Evolutionary conservation across 1,139 yeast genomes (phyloP).

Genomic region (Candida frijolesensis): DNA sequence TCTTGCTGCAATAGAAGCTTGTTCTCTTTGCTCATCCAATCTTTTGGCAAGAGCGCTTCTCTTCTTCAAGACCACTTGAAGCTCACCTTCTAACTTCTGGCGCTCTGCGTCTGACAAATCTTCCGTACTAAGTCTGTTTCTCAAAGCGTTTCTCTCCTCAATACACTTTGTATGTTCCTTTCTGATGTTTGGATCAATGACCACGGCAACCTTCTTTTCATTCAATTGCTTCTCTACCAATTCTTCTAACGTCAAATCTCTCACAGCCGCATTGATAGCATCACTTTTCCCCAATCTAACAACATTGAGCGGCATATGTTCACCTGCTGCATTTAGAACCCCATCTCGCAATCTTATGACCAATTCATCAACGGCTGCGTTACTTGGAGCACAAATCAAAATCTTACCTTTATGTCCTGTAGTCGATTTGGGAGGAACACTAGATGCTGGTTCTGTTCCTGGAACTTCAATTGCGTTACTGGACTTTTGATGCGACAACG

Average conservation of each 20-base stretch:
- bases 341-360: conserved; percentile 85
- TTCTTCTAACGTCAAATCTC: conserved; percentile 85
- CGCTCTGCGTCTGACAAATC: conserved; percentile 42
- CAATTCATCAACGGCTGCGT: conserved; percentile 97
- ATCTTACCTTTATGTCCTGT: conserved; percentile 36
- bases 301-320: conserved; percentile 61
- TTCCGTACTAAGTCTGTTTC: conserved; percentile 35
- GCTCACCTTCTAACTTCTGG: conserved; percentile 43
- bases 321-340: conserved; percentile 60
- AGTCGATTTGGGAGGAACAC: conserved; percentile 12
- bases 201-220: conserved; percentile 32
- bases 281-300: conserved; percentile 94
- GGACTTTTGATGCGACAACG: conserved; percentile 40
- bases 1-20: conserved; percentile 65
- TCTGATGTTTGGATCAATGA: conserved; percentile 50
- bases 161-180: conserved; percentile 55
- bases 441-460: conserved; percentile 12
- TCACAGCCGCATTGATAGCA: conserved; percentile 80
- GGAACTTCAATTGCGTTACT: conserved; percentile 33
- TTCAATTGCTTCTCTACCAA: conserved; percentile 69
- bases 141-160: conserved; percentile 50
- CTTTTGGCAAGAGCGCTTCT: conserved; percentile 72
- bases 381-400: conserved; percentile 95
- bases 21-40: conserved; percentile 80
- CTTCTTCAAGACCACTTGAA: conserved; percentile 57